These are phyloP conservation scores for Neoboletus magnificus DNA, from an alignment of 768 basidiomycete species.

Conservation along the genomic window DNA sequence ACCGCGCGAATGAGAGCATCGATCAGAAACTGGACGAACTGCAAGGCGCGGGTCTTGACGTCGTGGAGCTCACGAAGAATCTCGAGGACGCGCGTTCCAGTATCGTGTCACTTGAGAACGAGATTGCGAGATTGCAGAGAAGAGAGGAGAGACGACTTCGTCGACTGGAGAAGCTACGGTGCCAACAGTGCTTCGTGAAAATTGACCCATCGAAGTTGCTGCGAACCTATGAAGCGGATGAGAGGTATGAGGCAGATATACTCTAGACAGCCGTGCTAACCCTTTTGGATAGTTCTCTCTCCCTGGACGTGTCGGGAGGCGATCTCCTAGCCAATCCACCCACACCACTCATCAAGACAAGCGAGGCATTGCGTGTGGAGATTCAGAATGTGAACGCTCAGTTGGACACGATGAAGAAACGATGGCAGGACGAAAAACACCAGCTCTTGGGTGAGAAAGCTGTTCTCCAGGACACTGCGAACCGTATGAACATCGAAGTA, in stretches of 20 bases:
- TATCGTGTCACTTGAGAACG: conserved; percentile 59
- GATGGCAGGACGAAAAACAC: conserved; percentile 68
- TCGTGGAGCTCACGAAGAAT: conserved; percentile 64
- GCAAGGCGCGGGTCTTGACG: conserved; percentile 74
- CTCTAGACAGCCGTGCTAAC: conserved; percentile 6
- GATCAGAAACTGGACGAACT: conserved; percentile 87
- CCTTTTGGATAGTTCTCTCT: conserved; percentile 39
- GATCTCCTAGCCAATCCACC: conserved; percentile 55
- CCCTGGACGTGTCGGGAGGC: conserved; percentile 45
- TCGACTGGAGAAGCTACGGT: conserved; percentile 59
- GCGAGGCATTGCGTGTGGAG: conserved; percentile 59
- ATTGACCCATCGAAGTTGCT: conserved; percentile 49
- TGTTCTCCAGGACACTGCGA: conserved; percentile 67
- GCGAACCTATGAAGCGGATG: conserved; percentile 46
- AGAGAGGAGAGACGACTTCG: conserved; percentile 67
- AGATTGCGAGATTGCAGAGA: conserved; percentile 60
- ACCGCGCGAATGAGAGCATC: conserved; percentile 76
- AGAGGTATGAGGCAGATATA: conserved; percentile 46
- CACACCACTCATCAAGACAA: conserved; percentile 65
- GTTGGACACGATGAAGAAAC: conserved; percentile 58
- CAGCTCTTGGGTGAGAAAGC: conserved; percentile 68
- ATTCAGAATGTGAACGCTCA: conserved; percentile 61
- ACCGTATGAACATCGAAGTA: conserved; percentile 60
- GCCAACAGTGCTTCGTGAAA: conserved; percentile 65
- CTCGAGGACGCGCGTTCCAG: conserved; percentile 67